Percentiles rank a stretch among this genome's conserved stretches.
Evolutionary conservation across 495 filamentous ascomycete genomes (phyloP).

Genomic region (Penicillium alfredii): DNA sequence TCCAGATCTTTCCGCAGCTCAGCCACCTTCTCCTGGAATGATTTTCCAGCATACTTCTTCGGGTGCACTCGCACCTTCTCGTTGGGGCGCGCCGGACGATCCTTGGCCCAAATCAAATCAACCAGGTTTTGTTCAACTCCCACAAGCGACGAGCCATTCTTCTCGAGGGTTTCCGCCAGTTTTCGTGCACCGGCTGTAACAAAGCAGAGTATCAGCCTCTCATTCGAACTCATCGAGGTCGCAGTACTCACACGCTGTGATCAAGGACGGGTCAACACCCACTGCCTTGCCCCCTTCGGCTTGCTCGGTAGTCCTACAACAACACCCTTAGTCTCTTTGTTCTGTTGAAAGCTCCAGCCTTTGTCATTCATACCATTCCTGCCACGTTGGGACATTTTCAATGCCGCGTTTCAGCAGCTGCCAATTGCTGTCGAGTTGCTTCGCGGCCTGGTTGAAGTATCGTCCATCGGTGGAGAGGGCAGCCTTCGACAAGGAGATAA

Average conservation of each 20-base stretch:
- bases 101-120: constrained; percentile 76
- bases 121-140: constrained; percentile 75
- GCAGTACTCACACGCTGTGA: constrained; percentile 59
- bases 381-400: constrained; percentile 92
- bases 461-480: constrained; percentile 92
- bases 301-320: constrained; percentile 69
- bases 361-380: constrained; percentile 75
- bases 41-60: constrained; percentile 74
- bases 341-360: too few species aligned
- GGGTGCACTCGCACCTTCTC: constrained; percentile 67
- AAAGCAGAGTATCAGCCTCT: constrained; percentile 10
- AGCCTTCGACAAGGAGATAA: constrained; percentile 80
- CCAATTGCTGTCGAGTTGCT: constrained; percentile 94
- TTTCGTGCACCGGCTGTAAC: constrained; percentile 68
- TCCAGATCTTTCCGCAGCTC: constrained; percentile 87
- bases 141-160: constrained; percentile 69
- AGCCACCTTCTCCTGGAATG: constrained; percentile 73
- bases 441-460: constrained; percentile 95
- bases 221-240: not conserved
- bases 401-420: constrained; percentile 84
- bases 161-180: constrained; percentile 79
- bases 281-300: constrained; percentile 79
- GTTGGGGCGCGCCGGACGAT: constrained; percentile 66
- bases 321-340: too few species aligned
- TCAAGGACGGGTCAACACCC: constrained; percentile 84